Evolutionary conservation across 768 basidiomycete genomes (phyloP).

Genomic region (Coprinopsis sp.): DNA sequence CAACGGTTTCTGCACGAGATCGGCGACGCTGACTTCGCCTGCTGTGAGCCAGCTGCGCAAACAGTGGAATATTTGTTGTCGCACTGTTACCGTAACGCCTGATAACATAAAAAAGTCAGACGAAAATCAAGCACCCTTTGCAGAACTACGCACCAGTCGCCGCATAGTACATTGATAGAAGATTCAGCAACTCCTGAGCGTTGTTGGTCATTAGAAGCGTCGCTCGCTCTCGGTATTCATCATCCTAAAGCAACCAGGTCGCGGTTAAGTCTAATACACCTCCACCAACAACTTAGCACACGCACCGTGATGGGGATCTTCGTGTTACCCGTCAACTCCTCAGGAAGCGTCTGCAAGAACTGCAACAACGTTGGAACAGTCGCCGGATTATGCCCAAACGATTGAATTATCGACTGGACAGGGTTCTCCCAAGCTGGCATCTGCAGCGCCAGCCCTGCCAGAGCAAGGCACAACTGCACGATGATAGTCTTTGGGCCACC

Average conservation of each 20-base stretch:
- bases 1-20: constrained; percentile 71
- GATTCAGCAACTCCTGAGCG: constrained; percentile 64
- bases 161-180: constrained; percentile 84
- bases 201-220: constrained; percentile 61
- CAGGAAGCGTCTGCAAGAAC: constrained; percentile 87
- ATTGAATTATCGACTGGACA: constrained; percentile 75
- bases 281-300: constrained; percentile 17
- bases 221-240: constrained; percentile 65
- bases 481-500: constrained; percentile 79
- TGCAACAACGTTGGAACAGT: constrained; percentile 83
- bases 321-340: constrained; percentile 80
- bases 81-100: constrained; percentile 82
- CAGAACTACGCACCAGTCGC: constrained; percentile 65
- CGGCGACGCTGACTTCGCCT: constrained; percentile 68
- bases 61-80: constrained; percentile 78
- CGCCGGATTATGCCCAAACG: constrained; percentile 77
- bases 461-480: constrained; percentile 83
- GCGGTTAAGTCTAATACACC: background rate
- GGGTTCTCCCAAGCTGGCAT: constrained; percentile 81
- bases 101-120: constrained; percentile 4
- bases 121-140: background rate
- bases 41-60: constrained; percentile 84
- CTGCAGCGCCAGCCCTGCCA: constrained; percentile 89
- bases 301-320: constrained; percentile 86
- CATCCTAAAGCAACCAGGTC: constrained; percentile 47